A percentile compares a stretch with the other conserved stretches of the same genome.
phyloP scores from a whole-genome alignment of 768 basidiomycete species.

The Hypholoma sublateritium region DNA sequence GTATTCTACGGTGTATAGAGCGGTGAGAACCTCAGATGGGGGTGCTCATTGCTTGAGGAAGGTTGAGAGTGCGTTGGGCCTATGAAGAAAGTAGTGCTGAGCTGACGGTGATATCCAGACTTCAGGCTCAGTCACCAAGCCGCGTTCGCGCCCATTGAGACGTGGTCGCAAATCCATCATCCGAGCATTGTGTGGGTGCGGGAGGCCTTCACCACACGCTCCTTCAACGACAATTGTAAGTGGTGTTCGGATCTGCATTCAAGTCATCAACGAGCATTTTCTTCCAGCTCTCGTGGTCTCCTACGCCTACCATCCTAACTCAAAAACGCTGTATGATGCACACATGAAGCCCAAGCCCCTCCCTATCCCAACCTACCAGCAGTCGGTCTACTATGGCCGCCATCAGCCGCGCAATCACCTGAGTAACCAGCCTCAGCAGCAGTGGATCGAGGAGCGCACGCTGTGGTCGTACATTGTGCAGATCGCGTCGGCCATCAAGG shows the following conservation, averaged over 20 bases:
- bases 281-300: slow-evolving; percentile 82
- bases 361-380: slow-evolving; percentile 18
- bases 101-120: slow-evolving; percentile 42
- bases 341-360: slow-evolving; percentile 64
- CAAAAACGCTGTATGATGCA: slow-evolving; percentile 77
- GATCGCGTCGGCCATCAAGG: slow-evolving; percentile 83
- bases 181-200: slow-evolving; percentile 80
- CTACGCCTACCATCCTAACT: slow-evolving; percentile 85
- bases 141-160: slow-evolving; percentile 81
- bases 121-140: slow-evolving; percentile 80
- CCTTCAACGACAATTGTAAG: slow-evolving; percentile 91
- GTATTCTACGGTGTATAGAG: slow-evolving; percentile 83
- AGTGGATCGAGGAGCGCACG: slow-evolving; percentile 69
- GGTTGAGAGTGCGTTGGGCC: slow-evolving; percentile 71
- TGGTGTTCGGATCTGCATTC: slow-evolving; percentile 12
- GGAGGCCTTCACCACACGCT: slow-evolving; percentile 94
- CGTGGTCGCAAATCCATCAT: slow-evolving; percentile 83
- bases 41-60: slow-evolving; percentile 74
- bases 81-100: background rate
- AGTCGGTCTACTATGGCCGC: slow-evolving; percentile 19
- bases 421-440: slow-evolving; percentile 19
- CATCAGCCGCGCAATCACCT: slow-evolving; percentile 20
- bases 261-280: background rate
- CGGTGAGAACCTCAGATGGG: slow-evolving; percentile 76
- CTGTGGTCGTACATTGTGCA: slow-evolving; percentile 95